Evolutionary conservation across 164 flowering plant species (phyloP), one percentile per base, ranked within the genome.

Genomic region (Buxus sempervirens): DNA sequence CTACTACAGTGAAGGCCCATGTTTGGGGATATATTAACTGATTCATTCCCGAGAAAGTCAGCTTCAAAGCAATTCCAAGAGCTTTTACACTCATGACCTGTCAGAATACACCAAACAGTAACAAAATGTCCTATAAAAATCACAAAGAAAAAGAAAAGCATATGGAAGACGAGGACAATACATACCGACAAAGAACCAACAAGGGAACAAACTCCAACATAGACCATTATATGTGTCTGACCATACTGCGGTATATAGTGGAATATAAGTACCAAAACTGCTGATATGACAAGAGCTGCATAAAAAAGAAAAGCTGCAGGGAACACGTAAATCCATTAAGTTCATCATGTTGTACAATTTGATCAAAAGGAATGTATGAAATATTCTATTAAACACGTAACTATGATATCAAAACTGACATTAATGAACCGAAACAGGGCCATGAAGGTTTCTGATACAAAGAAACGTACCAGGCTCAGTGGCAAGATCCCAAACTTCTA

Each of bases 401-500:
- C 14, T 45, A 1, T 45, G 5, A 45, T 45, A 10, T 45, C 51
- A 45, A 10, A 45, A 45, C 38, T 45, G 12, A 45, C 51, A 45
- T 4, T 45, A 10, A 45, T 10, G 5, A 15, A 45, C 14, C 1
- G 18, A 32, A 32, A 3, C 3, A 7, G 38, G 38, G 7, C 5
- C 7, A 32, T 3, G 38, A 32, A 32, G 38, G 7, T 32, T 32
- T 32, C 38, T 32, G 3, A 32, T 32, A 32, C 38, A 32, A 32
- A 32, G 38, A 32, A 28, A 66, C 27, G 25, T 75, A 90, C 98
- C 96, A 73, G 94, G 98, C 77, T 92, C 98, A 23, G 93, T 92
- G 42, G 94, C 96, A 76, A 92, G 94, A 70, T 88, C 85, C 96
- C 98, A 92, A 25, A 92, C 96, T 88, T 90, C 93, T 58, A 23